Base-by-base conservation (phyloP, 202 grass and related monocot genomes). In the Setaria viridis region DNA sequence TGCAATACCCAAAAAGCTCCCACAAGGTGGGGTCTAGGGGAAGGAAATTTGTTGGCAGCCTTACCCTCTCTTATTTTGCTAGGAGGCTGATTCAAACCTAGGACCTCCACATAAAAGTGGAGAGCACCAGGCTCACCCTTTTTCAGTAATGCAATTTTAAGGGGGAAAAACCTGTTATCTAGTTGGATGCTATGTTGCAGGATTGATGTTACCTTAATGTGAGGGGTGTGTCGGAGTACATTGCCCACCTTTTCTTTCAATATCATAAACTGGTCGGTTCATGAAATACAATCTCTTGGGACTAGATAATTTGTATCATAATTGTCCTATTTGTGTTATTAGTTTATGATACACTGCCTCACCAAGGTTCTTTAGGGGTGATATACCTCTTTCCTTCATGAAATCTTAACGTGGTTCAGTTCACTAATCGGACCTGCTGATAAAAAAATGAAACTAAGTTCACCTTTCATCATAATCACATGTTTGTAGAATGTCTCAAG, bases 371-470 rank as follows among this genome's bases (percentile, higher is more conserved):
- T 34, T 35, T 35, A 2, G 29, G 13, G 29, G 25, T 73, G 13
- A 16, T 19, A 53, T 34, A 53, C 25, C 70, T 73, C 70, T 73
- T 53, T 34, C 1, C 45, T 19, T 73, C 47, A 17, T 2, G 7
- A 34, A 33, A 14, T 6, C 29, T 72, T 48, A 53, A 73, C 7
- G 3, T 53, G 70, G 8, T 73, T 34, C 47, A 73, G 46, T 51
- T 30, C 6, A 17, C 13, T 48, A 30, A 15, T 21, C n/a, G 4
- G 21, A 72, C 6, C 29, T 87, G 12, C 45, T 5, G 25, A 68
- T 79, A 73, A 46, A 87, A 74, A 74, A 53, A 62, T 42, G 12
- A 42, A 17, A 66, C 50, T 32, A 72, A 67, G 53, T 82, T 78
- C 58, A 45, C 42, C 47, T 78, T 35, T 35, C 50, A 3, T 90